These are phyloP conservation scores for Naganishia albida DNA, from an alignment of 1,284 basidiomycete genomes.

Conservation along the genomic window DNA sequence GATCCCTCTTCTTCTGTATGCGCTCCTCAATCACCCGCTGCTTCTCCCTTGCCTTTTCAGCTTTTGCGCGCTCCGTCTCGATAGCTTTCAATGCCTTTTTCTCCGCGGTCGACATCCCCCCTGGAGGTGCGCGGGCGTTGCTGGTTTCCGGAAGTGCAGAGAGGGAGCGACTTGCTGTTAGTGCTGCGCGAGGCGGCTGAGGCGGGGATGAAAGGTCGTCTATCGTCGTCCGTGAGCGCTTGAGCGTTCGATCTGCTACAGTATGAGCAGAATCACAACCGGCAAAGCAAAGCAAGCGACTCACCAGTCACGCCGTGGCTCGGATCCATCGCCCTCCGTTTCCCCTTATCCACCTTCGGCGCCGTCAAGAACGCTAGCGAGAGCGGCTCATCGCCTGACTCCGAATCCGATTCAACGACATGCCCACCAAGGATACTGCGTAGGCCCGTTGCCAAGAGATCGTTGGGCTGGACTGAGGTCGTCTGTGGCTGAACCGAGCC, in stretches of 20 bases:
- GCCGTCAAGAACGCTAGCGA: conserved; percentile 12
- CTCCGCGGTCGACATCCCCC: conserved; percentile 36
- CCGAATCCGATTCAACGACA: background rate
- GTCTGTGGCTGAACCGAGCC: background rate
- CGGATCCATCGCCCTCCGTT: conserved; percentile 3
- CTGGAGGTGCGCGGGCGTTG: background rate
- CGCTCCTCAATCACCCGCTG: conserved; percentile 47
- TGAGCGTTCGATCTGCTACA: conserved; percentile 2
- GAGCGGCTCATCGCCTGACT: background rate
- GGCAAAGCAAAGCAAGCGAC: background rate
- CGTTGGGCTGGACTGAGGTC: conserved; percentile 1
- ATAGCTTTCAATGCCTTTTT: conserved; percentile 34
- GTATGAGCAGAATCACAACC: background rate
- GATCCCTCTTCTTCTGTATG: conserved; percentile 45
- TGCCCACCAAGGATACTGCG: background rate
- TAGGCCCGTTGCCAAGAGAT: background rate
- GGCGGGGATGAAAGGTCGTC: conserved; percentile 7
- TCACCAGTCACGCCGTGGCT: background rate
- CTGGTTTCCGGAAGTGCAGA: background rate
- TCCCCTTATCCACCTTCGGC: conserved; percentile 14
- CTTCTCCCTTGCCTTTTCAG: conserved; percentile 42
- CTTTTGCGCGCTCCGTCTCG: conserved; percentile 38
- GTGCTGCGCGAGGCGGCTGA: background rate
- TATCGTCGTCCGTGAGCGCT: conserved; percentile 14
- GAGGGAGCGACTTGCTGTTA: background rate